Evolutionary conservation across 2,329 filamentous ascomycete species (phyloP).

Genomic region (Emmonsiellopsis sp.): DNA sequence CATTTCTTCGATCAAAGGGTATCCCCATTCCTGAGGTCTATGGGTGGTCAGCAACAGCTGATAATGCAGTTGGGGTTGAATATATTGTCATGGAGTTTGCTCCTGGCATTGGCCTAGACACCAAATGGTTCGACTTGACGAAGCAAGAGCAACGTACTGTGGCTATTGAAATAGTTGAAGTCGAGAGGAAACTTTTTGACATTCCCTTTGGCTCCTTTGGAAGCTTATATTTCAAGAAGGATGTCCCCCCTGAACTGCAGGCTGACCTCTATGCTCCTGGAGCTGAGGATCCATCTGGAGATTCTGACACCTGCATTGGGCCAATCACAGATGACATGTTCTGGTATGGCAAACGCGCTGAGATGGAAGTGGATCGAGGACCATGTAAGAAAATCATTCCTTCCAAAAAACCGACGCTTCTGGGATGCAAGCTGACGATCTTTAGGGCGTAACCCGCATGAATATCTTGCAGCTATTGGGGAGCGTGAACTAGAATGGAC

Average conservation of each 20-base stretch:
- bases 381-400: constrained; percentile 15
- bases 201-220: constrained; percentile 15
- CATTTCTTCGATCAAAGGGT: constrained; percentile 20
- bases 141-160: constrained; percentile 8
- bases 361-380: constrained; percentile 15
- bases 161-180: constrained; percentile 13
- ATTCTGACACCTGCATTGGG: constrained; percentile 12
- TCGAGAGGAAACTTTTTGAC: constrained; percentile 15
- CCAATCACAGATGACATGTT: constrained; percentile 20
- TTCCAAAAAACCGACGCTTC: neutral
- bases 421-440: neutral
- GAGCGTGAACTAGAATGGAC: constrained; percentile 14
- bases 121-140: constrained; percentile 20
- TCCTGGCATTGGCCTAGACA: constrained; percentile 21
- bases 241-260: constrained; percentile 9
- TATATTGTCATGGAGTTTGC: constrained; percentile 33
- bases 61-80: constrained; percentile 30
- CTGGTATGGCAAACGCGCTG: constrained; percentile 16
- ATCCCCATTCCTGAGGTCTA: constrained; percentile 28
- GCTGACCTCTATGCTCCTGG: constrained; percentile 7
- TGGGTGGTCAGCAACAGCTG: constrained; percentile 22
- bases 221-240: constrained; percentile 17
- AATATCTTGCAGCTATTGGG: constrained; percentile 15
- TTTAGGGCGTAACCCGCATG: constrained; percentile 5
- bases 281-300: neutral